phyloP scores from a whole-genome alignment of 1,139 yeast species.

The Sugiyamaella neomexicana region DNA sequence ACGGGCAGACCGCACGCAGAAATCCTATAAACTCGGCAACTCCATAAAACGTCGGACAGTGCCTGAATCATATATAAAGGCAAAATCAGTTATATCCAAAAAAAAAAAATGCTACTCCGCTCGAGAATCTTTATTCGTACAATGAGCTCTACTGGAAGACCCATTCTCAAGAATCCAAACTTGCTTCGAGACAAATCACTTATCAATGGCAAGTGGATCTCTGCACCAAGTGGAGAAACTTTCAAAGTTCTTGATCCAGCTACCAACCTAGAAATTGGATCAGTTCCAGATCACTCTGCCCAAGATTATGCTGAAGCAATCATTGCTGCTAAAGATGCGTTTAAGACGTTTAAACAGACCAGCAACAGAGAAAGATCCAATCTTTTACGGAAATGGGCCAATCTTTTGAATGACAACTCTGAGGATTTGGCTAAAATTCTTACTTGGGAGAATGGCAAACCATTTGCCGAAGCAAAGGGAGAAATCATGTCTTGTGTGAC shows the following conservation, averaged over 20 bases:
- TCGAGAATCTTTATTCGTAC: slow-evolving; percentile 13
- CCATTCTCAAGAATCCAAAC: slow-evolving; percentile 52
- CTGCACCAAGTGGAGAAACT: slow-evolving; percentile 50
- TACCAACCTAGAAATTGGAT: slow-evolving; percentile 56
- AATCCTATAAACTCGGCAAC: background rate
- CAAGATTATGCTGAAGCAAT: slow-evolving; percentile 52
- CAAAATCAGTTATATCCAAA: no score
- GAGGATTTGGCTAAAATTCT: slow-evolving; percentile 74
- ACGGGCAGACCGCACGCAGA: no score
- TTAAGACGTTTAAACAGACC: slow-evolving; percentile 55
- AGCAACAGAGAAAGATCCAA: slow-evolving; percentile 65
- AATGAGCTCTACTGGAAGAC: slow-evolving; percentile 18
- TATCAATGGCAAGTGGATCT: slow-evolving; percentile 72
- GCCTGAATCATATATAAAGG: no score
- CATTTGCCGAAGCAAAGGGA: slow-evolving; percentile 71
- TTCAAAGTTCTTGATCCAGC: slow-evolving; percentile 81
- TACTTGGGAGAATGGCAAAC: slow-evolving; percentile 84
- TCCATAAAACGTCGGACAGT: no score
- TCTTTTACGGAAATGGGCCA: slow-evolving; percentile 62
- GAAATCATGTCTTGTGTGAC: slow-evolving; percentile 77
- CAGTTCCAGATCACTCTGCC: slow-evolving; percentile 56
- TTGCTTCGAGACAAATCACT: slow-evolving; percentile 59
- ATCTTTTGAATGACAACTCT: slow-evolving; percentile 60
- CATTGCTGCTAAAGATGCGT: slow-evolving; percentile 59
- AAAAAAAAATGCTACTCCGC: slow-evolving; percentile 8